Base-by-base conservation (phyloP, 179 eudicot genomes). In the Beta corolliflora region DNA sequence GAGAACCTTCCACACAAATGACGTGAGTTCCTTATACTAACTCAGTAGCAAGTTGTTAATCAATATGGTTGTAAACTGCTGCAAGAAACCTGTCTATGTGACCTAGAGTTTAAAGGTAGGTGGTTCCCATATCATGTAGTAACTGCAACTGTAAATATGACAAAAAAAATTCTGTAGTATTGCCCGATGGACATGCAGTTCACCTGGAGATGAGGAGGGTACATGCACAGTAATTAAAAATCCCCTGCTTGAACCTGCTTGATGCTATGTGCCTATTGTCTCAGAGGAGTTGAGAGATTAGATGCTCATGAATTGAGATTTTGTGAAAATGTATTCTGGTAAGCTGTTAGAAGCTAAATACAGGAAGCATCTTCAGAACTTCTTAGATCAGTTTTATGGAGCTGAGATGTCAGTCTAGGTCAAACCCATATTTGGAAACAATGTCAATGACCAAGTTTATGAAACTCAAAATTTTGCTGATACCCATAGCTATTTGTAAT, bases 1-100 rank as follows among this genome's bases (percentile, higher is more conserved):
- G 99, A 52, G 99, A 97, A 87, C 99, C 99, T 52, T 97, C 99
- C 45, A 97, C 99, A 8, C 99, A 97, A 82, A 97, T 97, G 99
- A 97, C 99, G 98, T 97, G 87, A 86, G 98, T 78, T 81, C 59
- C 80, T 14, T 79, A 12, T 82, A 21, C 52, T 15, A 18, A 31
- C 54, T 56, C 48, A 44, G 18, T 70, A 5, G 67, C 21, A 9
- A 23, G 2, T 75, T 6, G 52, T 5, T 70, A 13, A 29, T 19
- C 21, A 31, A 45, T 56, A 36, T 71, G 14, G 13, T 18, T 31
- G n/a, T 54, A 21, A 0, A 52, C 60, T 23, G 61, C 76, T 12
- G 12, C 11, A 5, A 1, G 29, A n/a, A 19, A 50, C 14, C 9
- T 19, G 0, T 46, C 36, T 71, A 71, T 19, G 29, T 46, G 56